Evolutionary conservation across 768 basidiomycete genomes (phyloP).

Genomic region (Paxillus ammoniavirescens): DNA sequence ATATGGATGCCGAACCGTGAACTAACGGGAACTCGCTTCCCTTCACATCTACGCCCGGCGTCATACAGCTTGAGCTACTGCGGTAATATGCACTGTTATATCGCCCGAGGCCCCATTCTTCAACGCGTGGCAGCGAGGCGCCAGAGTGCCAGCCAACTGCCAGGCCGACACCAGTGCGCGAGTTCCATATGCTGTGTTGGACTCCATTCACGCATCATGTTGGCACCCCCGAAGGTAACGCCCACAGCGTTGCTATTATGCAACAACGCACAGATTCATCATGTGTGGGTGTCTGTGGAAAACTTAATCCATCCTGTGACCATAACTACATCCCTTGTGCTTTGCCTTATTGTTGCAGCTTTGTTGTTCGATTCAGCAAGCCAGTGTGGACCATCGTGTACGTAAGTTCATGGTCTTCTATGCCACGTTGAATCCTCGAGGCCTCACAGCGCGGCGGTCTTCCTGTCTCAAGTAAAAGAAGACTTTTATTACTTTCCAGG

Average conservation of each 20-base stretch:
- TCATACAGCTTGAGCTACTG: not conserved
- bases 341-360: conserved; percentile 5
- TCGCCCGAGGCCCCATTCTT: not conserved
- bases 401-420: conserved; percentile 19
- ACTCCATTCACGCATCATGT: not conserved
- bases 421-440: conserved; percentile 25
- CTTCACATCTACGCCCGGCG: not conserved
- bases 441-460: conserved; percentile 12
- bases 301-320: not conserved
- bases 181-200: not conserved
- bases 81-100: not conserved
- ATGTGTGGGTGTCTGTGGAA: not conserved
- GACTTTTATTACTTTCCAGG: conserved; percentile 1
- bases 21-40: not conserved
- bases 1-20: not conserved
- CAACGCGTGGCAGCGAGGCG: not conserved
- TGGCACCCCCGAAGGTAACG: not conserved
- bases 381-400: conserved; percentile 7
- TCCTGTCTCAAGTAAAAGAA: conserved; percentile 2
- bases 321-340: conserved; percentile 10
- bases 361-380: not conserved
- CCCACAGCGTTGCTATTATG: not conserved
- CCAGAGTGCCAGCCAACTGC: not conserved
- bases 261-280: not conserved
- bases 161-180: not conserved